Conservation (phyloP, 2,329 filamentous ascomycete genomes). For the Colletotrichum karsti region DNA sequence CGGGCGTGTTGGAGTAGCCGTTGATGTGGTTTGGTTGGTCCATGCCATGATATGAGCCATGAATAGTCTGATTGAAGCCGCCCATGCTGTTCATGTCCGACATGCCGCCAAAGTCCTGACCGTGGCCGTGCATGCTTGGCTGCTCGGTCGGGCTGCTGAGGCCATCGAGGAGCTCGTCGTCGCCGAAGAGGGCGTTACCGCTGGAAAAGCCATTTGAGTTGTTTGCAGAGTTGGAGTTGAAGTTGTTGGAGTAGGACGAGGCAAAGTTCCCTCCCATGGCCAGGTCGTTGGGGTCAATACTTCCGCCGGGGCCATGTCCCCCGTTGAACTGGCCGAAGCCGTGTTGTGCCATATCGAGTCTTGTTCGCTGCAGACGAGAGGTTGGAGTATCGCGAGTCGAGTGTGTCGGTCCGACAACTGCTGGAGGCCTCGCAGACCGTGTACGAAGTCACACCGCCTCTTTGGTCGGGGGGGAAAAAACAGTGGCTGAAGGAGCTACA, state of each 20-base stretch:
- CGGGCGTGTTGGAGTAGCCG: constrained; percentile 89
- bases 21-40: constrained; percentile 77
- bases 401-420: not conserved
- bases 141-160: constrained; percentile 67
- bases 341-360: constrained; percentile 60
- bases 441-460: constrained; percentile 16
- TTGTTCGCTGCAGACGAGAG: not conserved
- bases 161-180: constrained; percentile 87
- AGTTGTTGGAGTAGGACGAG: constrained; percentile 63
- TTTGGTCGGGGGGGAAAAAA: not conserved
- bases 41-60: constrained; percentile 65
- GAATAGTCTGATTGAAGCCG: constrained; percentile 62
- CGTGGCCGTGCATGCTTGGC: constrained; percentile 58
- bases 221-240: constrained; percentile 65
- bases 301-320: constrained; percentile 57
- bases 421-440: not conserved
- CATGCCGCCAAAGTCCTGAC: constrained; percentile 65
- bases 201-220: constrained; percentile 78
- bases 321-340: constrained; percentile 65
- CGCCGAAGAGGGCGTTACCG: constrained; percentile 81
- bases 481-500: not conserved
- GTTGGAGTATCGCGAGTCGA: not conserved
- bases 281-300: constrained; percentile 87
- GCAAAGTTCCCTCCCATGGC: constrained; percentile 71
- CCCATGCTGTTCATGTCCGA: constrained; percentile 62